Base-by-base conservation (phyloP, 306 rosid species). In the Glycine latifolia region DNA sequence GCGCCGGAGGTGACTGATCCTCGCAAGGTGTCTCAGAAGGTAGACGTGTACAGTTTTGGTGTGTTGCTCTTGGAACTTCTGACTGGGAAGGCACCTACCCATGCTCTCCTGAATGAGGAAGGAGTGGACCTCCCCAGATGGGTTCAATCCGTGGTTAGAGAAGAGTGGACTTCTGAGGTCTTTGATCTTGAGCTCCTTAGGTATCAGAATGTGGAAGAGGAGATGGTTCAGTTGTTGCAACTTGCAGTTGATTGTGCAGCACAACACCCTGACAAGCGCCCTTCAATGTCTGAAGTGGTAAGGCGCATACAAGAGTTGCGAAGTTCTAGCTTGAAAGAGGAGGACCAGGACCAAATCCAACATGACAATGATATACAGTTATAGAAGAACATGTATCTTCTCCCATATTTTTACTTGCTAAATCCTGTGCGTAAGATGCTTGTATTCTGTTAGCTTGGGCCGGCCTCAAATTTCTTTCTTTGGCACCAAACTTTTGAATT, bases 201-300 rank as follows among this genome's bases (percentile, higher is more conserved):
- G 89, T 83, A 89, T 67, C 92, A 91, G 76, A 87, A 84, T 59
- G 89, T 87, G 33, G 91, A 91, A 83, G 95, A 91, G 74, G 95
- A 89, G 81, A 91, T 89, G 92, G 95, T 89, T 79, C 92, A 87
- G 59, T 75, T 91, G 75, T 49, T 91, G 83, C 90, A 91, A 71
- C 92, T 91, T 62, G 95, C 91, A 35, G 88, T 91, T n/a, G 95
- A 89, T 76, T 91, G 95, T 85, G 92, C 90, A 6, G 91, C 92
- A 14, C 87, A 84, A 5, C 81, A 89, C 81, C 95, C 92, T 2
- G 92, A 91, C 75, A 86, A 77, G 39, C 91, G 95, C 73, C 95
- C 92, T 44, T 87, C 92, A 10, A 91, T 91, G 89, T 52, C 87
- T 39, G 88, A 87, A 78, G 90, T 89, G 12, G 73, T 76, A 8